These are phyloP conservation scores for Ensete ventricosum DNA, from an alignment of 176 grass and related monocot species.

Conservation along the genomic window DNA sequence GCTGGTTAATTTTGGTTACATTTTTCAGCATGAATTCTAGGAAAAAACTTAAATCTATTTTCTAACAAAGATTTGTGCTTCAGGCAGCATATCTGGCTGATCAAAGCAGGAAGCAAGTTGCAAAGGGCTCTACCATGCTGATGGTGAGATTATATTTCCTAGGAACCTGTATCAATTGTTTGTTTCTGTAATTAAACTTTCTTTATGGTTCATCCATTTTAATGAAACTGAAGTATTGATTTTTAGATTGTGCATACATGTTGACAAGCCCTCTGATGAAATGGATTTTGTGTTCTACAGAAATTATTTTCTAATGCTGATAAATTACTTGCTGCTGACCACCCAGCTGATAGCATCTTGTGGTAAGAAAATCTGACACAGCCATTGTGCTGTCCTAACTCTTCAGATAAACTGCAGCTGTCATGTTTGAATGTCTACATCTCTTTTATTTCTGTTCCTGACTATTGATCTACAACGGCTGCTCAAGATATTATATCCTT, in stretches of 20 bases:
- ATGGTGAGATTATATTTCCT: conserved; percentile 38
- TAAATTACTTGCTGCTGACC: conserved; percentile 55
- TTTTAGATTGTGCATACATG: neutral
- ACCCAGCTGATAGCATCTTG: conserved; percentile 48
- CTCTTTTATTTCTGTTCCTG: neutral
- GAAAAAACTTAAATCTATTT: conserved; percentile 10
- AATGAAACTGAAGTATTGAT: neutral
- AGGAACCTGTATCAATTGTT: neutral
- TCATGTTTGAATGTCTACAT: neutral
- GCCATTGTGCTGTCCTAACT: neutral
- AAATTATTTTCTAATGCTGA: conserved; percentile 72
- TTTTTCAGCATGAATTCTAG: neutral
- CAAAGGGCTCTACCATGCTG: conserved; percentile 48
- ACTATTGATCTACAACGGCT: neutral
- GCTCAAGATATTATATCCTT: neutral
- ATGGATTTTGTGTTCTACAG: conserved; percentile 36
- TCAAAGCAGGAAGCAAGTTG: conserved; percentile 39
- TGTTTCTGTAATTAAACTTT: neutral
- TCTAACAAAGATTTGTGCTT: conserved; percentile 28
- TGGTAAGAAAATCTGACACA: conserved; percentile 41
- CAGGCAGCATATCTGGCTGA: conserved; percentile 78
- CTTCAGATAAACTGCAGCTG: neutral
- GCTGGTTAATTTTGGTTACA: neutral
- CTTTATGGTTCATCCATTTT: neutral
- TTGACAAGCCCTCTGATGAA: conserved; percentile 20